Percentiles rank a stretch among this genome's conserved stretches.
These are phyloP conservation scores for Coccomyxa sp. DNA, from an alignment of 139 green algal genomes.

Conservation along the genomic window DNA sequence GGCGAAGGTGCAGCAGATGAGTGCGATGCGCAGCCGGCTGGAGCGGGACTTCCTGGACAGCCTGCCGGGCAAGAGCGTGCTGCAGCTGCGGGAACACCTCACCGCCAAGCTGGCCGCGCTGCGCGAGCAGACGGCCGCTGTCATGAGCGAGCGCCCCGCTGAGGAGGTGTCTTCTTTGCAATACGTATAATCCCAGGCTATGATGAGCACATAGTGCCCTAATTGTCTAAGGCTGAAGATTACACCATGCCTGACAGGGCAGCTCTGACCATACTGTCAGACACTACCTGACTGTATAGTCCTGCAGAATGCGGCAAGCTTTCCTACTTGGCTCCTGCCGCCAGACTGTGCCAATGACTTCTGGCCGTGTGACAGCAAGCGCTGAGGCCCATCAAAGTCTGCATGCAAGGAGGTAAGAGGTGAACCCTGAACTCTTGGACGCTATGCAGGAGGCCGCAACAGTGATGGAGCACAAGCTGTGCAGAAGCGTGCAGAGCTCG, in stretches of 20 bases:
- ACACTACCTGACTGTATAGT: too few species aligned
- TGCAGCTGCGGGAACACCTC: slow-evolving; percentile 5
- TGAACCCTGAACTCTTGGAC: neutral
- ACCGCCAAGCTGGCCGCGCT: slow-evolving; percentile 10
- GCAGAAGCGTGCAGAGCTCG: neutral
- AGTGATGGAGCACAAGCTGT: neutral
- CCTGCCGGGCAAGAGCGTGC: neutral
- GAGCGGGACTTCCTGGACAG: neutral
- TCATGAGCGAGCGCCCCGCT: neutral
- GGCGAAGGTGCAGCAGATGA: neutral
- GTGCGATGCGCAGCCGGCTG: neutral
- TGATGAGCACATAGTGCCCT: too few species aligned
- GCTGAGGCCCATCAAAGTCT: neutral
- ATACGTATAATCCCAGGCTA: too few species aligned
- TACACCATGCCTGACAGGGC: too few species aligned
- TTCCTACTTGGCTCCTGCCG: too few species aligned
- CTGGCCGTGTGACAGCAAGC: neutral
- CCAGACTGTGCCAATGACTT: neutral
- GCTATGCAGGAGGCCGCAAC: neutral
- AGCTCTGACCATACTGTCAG: too few species aligned
- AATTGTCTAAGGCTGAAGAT: too few species aligned
- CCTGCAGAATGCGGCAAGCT: too few species aligned
- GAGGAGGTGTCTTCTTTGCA: too few species aligned
- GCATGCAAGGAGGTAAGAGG: neutral
- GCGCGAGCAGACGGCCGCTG: neutral